These are phyloP conservation scores for Neurospora intermedia DNA, from an alignment of 495 filamentous ascomycete species.

Conservation along the genomic window DNA sequence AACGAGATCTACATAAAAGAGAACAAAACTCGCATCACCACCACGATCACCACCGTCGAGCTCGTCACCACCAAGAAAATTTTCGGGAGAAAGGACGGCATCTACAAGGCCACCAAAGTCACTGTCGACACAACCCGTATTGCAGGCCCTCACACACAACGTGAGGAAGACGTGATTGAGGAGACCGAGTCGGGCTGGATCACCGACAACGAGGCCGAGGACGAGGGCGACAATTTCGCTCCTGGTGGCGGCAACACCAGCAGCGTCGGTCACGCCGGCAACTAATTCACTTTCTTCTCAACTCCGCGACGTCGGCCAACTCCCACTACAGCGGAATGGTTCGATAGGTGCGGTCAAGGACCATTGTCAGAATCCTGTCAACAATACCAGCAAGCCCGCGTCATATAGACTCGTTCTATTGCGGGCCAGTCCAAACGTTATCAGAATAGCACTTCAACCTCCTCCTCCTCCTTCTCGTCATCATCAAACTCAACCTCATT, in stretches of 20 bases:
- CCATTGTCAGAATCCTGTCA: constrained; percentile 20
- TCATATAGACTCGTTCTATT: constrained; percentile 41
- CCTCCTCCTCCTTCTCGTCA: not conserved
- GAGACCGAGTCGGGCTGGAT: not conserved
- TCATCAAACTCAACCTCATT: not conserved
- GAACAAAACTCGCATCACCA: not conserved
- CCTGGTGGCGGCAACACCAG: not conserved
- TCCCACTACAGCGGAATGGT: not conserved
- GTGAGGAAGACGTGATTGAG: not conserved
- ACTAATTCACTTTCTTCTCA: constrained; percentile 1
- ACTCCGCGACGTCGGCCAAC: constrained; percentile 20
- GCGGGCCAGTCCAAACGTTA: constrained; percentile 16
- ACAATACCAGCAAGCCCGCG: constrained; percentile 19
- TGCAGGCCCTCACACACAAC: not conserved
- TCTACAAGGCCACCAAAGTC: not conserved
- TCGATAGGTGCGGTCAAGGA: constrained; percentile 5
- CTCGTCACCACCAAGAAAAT: not conserved
- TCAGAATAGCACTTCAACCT: not conserved
- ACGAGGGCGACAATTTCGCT: not conserved
- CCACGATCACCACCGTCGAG: not conserved
- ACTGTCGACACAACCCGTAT: not conserved
- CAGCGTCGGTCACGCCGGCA: not conserved
- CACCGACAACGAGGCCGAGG: not conserved
- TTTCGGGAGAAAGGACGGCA: not conserved
- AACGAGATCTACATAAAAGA: not conserved